These are phyloP conservation scores for Beta vulgaris DNA, from an alignment of 148 eudicot genomes.

Conservation along the genomic window DNA sequence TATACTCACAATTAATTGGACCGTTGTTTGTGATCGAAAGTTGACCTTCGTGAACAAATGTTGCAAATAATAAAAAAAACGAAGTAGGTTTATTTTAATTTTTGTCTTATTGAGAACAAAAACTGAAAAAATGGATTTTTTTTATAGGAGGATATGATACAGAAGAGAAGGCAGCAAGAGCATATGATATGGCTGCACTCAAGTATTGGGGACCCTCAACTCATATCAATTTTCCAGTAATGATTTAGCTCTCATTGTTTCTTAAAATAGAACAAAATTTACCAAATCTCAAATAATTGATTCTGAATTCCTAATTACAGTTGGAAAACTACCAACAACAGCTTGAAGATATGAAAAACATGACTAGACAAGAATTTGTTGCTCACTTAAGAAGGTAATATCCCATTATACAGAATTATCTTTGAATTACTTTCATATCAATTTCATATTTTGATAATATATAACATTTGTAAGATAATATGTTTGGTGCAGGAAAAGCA, in stretches of 20 bases:
- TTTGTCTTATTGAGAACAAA: background rate
- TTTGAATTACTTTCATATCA: background rate
- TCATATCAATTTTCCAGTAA: constrained; percentile 84
- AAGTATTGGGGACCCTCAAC: constrained; percentile 95
- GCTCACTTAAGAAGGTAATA: constrained; percentile 84
- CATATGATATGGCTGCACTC: constrained; percentile 89
- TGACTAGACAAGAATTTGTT: constrained; percentile 92
- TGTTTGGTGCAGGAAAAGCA: constrained; percentile 65
- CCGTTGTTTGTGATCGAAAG: too few relatives aligned
- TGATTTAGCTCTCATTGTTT: background rate
- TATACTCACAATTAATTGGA: too few relatives aligned
- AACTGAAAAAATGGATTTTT: background rate
- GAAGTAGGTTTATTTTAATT: background rate
- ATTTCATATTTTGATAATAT: background rate
- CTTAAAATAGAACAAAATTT: background rate
- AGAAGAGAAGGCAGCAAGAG: constrained; percentile 93
- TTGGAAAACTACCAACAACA: constrained; percentile 83
- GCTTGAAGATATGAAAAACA: constrained; percentile 89
- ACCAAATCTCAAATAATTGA: background rate
- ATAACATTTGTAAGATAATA: background rate
- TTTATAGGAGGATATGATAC: constrained; percentile 82
- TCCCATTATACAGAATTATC: background rate
- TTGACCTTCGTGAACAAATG: too few relatives aligned
- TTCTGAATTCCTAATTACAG: constrained; percentile 31
- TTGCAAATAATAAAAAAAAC: too few relatives aligned